Conservation (phyloP, 495 filamentous ascomycete species). For the Haplographium delicatum region DNA sequence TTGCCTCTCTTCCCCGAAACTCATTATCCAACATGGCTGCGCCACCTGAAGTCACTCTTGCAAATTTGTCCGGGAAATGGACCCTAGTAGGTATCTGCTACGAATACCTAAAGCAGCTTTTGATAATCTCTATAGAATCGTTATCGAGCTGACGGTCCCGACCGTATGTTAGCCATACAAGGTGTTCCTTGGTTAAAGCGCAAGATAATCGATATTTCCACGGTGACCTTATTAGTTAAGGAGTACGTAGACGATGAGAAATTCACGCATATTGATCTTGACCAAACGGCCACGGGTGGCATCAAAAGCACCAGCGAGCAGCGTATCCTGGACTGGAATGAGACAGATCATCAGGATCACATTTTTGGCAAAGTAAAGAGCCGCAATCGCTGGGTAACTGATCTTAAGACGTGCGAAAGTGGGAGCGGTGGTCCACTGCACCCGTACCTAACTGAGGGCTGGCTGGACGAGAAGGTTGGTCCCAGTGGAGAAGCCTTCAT, state of each 20-base stretch:
- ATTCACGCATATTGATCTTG: conserved; percentile 70
- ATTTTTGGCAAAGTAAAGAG: conserved; percentile 74
- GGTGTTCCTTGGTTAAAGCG: conserved; percentile 77
- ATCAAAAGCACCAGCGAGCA: conserved; percentile 57
- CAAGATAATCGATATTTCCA: conserved; percentile 65
- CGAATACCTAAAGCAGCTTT: too few species aligned
- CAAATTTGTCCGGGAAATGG: conserved; percentile 2
- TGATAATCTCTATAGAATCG: conserved; percentile 56
- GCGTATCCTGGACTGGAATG: conserved; percentile 64
- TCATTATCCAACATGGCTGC: background rate
- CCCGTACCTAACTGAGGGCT: conserved; percentile 43
- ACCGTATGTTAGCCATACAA: conserved; percentile 72
- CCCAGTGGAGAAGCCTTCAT: conserved; percentile 42
- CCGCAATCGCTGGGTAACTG: conserved; percentile 45
- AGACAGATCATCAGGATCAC: conserved; percentile 67
- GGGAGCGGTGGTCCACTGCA: conserved; percentile 16
- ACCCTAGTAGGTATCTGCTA: background rate
- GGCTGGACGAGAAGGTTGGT: conserved; percentile 46
- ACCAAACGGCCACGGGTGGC: conserved; percentile 67
- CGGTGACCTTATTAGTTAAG: conserved; percentile 62
- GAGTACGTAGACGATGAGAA: conserved; percentile 49
- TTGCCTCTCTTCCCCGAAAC: background rate
- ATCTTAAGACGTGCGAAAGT: conserved; percentile 17
- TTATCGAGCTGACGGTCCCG: conserved; percentile 62
- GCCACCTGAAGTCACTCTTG: background rate